phyloP scores from a whole-genome alignment of 176 grass and related monocot species.

The Triticum turgidum region DNA sequence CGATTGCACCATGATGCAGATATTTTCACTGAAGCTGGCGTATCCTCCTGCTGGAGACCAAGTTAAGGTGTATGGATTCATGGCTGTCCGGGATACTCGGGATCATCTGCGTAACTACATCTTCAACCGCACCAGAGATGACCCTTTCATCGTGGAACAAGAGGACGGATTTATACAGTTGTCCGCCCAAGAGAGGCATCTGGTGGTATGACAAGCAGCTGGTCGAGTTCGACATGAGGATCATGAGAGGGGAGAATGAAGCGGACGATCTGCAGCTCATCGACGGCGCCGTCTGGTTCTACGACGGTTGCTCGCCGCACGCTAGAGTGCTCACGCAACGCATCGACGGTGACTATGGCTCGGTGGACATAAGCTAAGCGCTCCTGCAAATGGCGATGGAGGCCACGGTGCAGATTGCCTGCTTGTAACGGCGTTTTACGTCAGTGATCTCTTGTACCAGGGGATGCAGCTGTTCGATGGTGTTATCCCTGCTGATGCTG shows the following conservation, averaged over 20 bases:
- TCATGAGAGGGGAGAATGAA: not conserved
- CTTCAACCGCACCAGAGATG: not conserved
- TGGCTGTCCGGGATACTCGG: not conserved
- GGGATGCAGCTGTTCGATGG: not conserved
- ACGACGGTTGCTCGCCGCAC: not conserved
- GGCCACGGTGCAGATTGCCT: not conserved
- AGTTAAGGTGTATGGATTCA: not conserved
- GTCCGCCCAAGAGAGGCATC: not conserved
- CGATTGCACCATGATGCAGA: not conserved
- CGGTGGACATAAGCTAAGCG: not conserved
- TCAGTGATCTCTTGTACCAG: not conserved
- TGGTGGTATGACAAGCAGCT: not conserved
- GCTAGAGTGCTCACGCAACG: not conserved
- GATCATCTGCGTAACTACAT: not conserved
- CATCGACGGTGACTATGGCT: not conserved
- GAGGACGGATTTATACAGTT: not conserved
- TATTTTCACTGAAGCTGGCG: slow-evolving; percentile 1
- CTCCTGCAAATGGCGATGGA: not conserved
- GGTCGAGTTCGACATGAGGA: not conserved
- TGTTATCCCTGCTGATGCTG: not conserved
- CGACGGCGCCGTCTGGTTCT: not conserved
- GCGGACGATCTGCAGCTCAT: not conserved
- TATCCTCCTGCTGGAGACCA: not conserved
- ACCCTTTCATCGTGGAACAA: not conserved
- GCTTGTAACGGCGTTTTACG: not conserved